Percentiles rank a stretch among this genome's conserved stretches.
Conservation (phyloP, 495 filamentous ascomycete genomes). For the Aspergillus coremiiformis region DNA sequence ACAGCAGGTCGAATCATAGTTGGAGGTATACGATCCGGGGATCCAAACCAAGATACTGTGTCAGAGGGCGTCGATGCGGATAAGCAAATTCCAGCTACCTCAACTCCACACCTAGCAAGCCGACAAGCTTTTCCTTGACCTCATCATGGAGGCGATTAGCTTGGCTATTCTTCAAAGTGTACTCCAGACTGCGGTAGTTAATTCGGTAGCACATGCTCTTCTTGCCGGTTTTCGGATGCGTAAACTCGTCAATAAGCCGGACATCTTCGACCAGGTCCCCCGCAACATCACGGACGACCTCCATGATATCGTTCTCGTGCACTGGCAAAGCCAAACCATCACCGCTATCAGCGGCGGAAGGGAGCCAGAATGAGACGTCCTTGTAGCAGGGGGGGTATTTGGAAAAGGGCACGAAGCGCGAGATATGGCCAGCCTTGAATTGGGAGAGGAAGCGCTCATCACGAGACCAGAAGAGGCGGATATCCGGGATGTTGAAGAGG, state of each 20-base stretch:
- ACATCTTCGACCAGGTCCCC: slow-evolving; percentile 87
- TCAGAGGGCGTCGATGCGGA: neutral
- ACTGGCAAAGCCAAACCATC: slow-evolving; percentile 48
- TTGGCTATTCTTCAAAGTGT: slow-evolving; percentile 76
- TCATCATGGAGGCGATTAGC: slow-evolving; percentile 65
- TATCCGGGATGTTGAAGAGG: slow-evolving; percentile 90
- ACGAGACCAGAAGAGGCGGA: slow-evolving; percentile 91
- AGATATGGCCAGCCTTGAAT: slow-evolving; percentile 62
- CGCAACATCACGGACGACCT: slow-evolving; percentile 71
- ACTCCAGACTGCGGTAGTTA: slow-evolving; percentile 83
- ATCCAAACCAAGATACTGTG: slow-evolving; percentile 3
- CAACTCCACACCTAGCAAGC: slow-evolving; percentile 72
- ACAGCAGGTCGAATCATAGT: too few species aligned
- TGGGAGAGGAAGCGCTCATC: slow-evolving; percentile 77
- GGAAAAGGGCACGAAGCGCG: slow-evolving; percentile 75
- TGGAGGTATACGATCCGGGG: slow-evolving; percentile 5
- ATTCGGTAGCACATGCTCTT: slow-evolving; percentile 87
- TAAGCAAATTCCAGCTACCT: too few species aligned
- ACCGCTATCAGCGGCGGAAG: slow-evolving; percentile 36
- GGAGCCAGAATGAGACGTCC: slow-evolving; percentile 92
- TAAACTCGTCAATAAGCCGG: slow-evolving; percentile 72
- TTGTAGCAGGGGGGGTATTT: slow-evolving; percentile 81
- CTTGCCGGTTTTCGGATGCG: slow-evolving; percentile 75
- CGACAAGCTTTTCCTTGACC: slow-evolving; percentile 54
- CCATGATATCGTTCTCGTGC: slow-evolving; percentile 97